Conservation (phyloP, 257 asterid species). For the Nicotiana benthamiana region DNA sequence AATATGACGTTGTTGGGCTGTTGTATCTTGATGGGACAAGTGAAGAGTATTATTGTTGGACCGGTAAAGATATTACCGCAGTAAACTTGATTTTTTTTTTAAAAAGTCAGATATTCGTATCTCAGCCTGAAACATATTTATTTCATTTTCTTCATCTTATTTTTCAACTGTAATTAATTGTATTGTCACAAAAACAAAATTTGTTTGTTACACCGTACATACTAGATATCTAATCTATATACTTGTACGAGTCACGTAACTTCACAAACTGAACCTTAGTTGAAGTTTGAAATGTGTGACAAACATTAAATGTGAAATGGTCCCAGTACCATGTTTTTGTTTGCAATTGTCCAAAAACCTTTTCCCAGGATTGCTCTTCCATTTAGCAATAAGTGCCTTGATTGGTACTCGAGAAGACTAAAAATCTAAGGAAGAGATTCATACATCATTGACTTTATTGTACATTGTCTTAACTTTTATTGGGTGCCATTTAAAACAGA, state of each 20-base stretch:
- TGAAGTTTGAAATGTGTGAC: background rate
- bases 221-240: background rate
- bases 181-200: too few species aligned
- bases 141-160: too few species aligned
- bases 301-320: background rate
- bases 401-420: background rate
- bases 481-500: background rate
- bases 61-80: too few species aligned
- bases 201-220: too few species aligned
- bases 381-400: background rate
- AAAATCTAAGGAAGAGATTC: background rate
- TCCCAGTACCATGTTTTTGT: background rate
- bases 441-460: background rate
- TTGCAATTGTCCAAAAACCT: background rate
- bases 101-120: too few species aligned
- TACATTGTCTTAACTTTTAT: background rate
- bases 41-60: too few species aligned
- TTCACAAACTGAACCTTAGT: background rate
- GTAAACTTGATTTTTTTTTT: too few species aligned
- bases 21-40: too few species aligned
- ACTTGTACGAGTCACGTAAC: background rate
- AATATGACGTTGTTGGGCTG: too few species aligned
- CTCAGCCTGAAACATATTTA: too few species aligned
- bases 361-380: too few species aligned
- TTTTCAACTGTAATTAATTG: too few species aligned